Conservation (phyloP, 176 grass and related monocot genomes). For the Cenchrus fungigraminus region DNA sequence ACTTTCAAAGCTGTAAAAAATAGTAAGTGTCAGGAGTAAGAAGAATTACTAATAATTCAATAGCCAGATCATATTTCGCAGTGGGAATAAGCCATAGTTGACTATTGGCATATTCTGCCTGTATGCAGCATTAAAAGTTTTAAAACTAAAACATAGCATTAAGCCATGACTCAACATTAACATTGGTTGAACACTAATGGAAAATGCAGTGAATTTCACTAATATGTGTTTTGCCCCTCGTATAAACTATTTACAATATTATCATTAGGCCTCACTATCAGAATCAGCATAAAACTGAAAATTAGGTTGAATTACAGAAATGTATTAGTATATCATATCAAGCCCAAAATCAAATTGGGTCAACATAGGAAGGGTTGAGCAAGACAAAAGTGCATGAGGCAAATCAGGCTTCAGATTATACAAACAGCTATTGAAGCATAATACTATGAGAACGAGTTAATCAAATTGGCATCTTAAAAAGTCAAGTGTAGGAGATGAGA, state of each 20-base stretch:
- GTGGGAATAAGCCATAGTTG: slow-evolving; percentile 3
- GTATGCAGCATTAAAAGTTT: neutral
- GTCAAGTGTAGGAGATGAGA: slow-evolving; percentile 12
- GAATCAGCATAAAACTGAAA: neutral
- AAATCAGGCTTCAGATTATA: slow-evolving; percentile 10
- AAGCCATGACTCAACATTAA: neutral
- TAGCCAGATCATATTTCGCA: slow-evolving; percentile 9
- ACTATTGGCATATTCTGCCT: neutral
- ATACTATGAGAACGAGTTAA: slow-evolving; percentile 1
- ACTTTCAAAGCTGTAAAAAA: slow-evolving; percentile 67
- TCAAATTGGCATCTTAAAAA: slow-evolving; percentile 15
- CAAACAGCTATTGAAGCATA: slow-evolving; percentile 7
- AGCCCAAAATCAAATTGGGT: neutral
- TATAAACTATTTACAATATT: slow-evolving; percentile 11
- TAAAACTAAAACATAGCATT: neutral
- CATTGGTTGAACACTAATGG: neutral
- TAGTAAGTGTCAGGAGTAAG: slow-evolving; percentile 31
- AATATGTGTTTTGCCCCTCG: neutral
- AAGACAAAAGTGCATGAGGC: slow-evolving; percentile 14
- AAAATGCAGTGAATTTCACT: neutral
- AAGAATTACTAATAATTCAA: slow-evolving; percentile 13
- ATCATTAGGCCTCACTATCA: slow-evolving; percentile 14
- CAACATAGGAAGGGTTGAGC: neutral
- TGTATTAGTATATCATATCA: neutral
- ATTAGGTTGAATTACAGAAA: slow-evolving; percentile 15